A percentile compares a stretch with the other conserved stretches of the same genome.
Conservation (phyloP, 768 basidiomycete species). For the Leucogyrophana mollusca region DNA sequence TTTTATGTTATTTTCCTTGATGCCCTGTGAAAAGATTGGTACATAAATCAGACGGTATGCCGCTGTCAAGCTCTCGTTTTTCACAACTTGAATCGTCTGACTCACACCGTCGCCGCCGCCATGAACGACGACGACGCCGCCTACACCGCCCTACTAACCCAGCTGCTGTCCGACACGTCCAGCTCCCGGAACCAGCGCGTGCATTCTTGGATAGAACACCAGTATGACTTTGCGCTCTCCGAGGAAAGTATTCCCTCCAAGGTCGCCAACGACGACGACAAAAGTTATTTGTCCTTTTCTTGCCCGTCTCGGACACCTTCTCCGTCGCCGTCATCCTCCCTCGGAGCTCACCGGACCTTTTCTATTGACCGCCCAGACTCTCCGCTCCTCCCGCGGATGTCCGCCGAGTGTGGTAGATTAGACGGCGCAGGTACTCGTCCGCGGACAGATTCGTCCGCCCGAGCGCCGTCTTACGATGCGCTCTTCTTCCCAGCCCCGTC, state of each 20-base stretch:
- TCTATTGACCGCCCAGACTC: conserved; percentile 27
- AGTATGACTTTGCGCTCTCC: conserved; percentile 33
- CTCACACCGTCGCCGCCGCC: too few species aligned
- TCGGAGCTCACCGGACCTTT: conserved; percentile 24
- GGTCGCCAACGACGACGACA: too few species aligned
- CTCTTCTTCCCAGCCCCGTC: conserved; percentile 30
- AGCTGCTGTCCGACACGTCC: conserved; percentile 23
- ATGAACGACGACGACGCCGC: conserved; percentile 32
- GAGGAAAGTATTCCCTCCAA: conserved; percentile 19
- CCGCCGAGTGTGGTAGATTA: conserved; percentile 10
- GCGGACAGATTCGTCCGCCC: conserved; percentile 11
- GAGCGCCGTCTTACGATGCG: conserved; percentile 29
- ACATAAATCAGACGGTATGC: too few species aligned
- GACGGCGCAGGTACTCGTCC: conserved; percentile 5
- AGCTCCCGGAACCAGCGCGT: conserved; percentile 25
- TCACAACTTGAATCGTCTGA: too few species aligned
- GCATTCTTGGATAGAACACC: conserved; percentile 34
- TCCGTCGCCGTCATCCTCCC: conserved; percentile 29
- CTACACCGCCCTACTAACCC: conserved; percentile 26
- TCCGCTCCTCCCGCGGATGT: conserved; percentile 25
- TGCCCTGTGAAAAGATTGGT: not conserved
- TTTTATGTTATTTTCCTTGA: conserved; percentile 19
- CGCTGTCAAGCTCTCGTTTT: too few species aligned
- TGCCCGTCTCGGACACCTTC: conserved; percentile 14
- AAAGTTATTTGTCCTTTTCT: not conserved